These are phyloP conservation scores for Geotrichum phurueaensis DNA, from an alignment of 1,139 yeast genomes.

Conservation along the genomic window DNA sequence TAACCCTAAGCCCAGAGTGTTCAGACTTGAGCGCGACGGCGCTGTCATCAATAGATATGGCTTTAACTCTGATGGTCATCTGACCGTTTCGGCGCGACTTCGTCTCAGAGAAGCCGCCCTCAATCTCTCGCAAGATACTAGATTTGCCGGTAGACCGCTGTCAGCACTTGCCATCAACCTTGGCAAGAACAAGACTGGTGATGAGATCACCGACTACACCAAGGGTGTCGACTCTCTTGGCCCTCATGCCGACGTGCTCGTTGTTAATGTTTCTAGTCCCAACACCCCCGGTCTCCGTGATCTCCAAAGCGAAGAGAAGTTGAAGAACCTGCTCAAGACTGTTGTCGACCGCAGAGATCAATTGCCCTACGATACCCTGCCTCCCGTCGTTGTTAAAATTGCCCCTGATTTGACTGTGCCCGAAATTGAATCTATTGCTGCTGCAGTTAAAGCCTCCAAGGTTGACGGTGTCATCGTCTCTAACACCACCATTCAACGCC, in stretches of 20 bases:
- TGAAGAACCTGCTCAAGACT: conserved; percentile 57
- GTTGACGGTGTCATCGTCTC: conserved; percentile 91
- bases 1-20: conserved; percentile 83
- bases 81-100: conserved; percentile 59
- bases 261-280: conserved; percentile 91
- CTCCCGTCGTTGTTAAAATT: conserved; percentile 78
- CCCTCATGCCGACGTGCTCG: conserved; percentile 79
- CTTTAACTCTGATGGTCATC: conserved; percentile 87
- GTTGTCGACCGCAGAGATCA: conserved; percentile 37
- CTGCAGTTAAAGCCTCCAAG: conserved; percentile 66
- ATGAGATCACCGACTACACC: conserved; percentile 79
- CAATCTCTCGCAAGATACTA: conserved; percentile 21
- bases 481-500: conserved; percentile 85
- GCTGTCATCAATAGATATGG: conserved; percentile 95
- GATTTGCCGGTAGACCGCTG: conserved; percentile 57
- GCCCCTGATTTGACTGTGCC: conserved; percentile 87
- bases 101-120: conserved; percentile 42
- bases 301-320: conserved; percentile 69
- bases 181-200: conserved; percentile 90
- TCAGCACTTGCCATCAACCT: conserved; percentile 74
- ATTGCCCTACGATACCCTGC: conserved; percentile 28
- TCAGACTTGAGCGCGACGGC: conserved; percentile 74
- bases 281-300: conserved; percentile 93
- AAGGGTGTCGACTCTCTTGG: conserved; percentile 80
- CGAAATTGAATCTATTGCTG: conserved; percentile 78